These are phyloP conservation scores for Trichoderma sp. DNA, from an alignment of 2,329 filamentous ascomycete genomes.

Conservation along the genomic window DNA sequence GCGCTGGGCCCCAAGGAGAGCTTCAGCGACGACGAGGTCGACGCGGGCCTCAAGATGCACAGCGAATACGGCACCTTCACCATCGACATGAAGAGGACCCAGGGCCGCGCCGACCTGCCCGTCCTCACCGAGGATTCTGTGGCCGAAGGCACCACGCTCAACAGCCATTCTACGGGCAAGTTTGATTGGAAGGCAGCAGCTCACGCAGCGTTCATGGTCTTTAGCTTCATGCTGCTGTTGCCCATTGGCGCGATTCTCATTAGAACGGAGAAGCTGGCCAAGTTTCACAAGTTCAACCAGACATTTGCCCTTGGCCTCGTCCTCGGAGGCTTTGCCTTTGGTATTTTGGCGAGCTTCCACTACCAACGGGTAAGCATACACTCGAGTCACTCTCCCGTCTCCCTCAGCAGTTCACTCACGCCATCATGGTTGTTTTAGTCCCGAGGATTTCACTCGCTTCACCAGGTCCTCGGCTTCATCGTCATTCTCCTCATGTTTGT, in stretches of 20 bases:
- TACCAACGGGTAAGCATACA: constrained; percentile 58
- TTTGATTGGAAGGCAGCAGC: constrained; percentile 46
- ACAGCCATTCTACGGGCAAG: constrained; percentile 38
- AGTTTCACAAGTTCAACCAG: constrained; percentile 60
- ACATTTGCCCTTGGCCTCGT: constrained; percentile 51
- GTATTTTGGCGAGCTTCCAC: constrained; percentile 54
- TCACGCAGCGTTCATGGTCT: constrained; percentile 57
- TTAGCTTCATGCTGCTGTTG: constrained; percentile 57
- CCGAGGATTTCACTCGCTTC: constrained; percentile 53
- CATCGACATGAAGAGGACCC: constrained; percentile 57
- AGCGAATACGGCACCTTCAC: constrained; percentile 56
- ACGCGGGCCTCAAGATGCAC: constrained; percentile 55
- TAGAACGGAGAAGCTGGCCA: constrained; percentile 53
- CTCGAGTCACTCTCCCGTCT: background rate
- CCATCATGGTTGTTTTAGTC: constrained; percentile 45
- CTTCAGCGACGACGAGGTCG: constrained; percentile 46
- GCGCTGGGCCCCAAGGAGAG: constrained; percentile 55
- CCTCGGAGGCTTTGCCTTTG: constrained; percentile 54
- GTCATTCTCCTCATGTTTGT: constrained; percentile 54
- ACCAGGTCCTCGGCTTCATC: constrained; percentile 62
- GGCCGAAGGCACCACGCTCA: constrained; percentile 43
- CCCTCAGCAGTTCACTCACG: background rate
- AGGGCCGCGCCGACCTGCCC: constrained; percentile 49
- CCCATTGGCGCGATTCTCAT: constrained; percentile 59
- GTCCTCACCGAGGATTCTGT: constrained; percentile 41